Percentiles rank a stretch among this genome's conserved stretches.
phyloP scores from a whole-genome alignment of 1,284 basidiomycete species.

The Porodaedalea pini region DNA sequence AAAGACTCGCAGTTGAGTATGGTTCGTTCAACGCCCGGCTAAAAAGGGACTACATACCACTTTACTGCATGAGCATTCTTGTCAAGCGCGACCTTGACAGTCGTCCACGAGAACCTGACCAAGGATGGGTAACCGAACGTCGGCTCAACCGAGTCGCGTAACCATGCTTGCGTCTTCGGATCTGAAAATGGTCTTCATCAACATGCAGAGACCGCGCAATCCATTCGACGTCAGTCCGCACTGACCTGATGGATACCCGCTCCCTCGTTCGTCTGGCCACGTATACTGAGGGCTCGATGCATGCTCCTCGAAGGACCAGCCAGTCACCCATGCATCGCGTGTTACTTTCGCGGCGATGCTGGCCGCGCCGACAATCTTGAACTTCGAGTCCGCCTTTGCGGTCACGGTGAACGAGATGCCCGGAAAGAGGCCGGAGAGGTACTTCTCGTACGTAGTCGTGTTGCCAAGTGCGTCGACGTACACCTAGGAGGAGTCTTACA shows the following conservation, averaged over 20 bases:
- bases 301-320: conserved; percentile 43
- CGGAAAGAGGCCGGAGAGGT: conserved; percentile 77
- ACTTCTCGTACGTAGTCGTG: conserved; percentile 79
- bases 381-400: conserved; percentile 91
- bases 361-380: conserved; percentile 95
- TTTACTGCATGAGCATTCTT: conserved; percentile 73
- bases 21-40: not conserved
- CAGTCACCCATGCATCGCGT: conserved; percentile 84
- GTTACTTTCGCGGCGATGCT: conserved; percentile 97
- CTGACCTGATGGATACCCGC: conserved; percentile 86
- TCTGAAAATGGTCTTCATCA: conserved; percentile 45
- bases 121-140: conserved; percentile 92
- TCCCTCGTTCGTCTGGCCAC: conserved; percentile 56
- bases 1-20: not conserved
- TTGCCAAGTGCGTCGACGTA: conserved; percentile 96
- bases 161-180: conserved; percentile 89
- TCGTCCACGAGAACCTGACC: conserved; percentile 95
- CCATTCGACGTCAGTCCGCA: conserved; percentile 11
- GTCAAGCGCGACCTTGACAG: conserved; percentile 84
- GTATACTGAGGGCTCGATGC: conserved; percentile 19
- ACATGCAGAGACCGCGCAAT: not conserved
- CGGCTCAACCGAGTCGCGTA: conserved; percentile 74
- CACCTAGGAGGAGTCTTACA: conserved; percentile 50
- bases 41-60: conserved; percentile 57
- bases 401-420: conserved; percentile 86